Evolutionary conservation across 345 rosid genomes (phyloP).

Genomic region (Eucalyptus lansdowneana): DNA sequence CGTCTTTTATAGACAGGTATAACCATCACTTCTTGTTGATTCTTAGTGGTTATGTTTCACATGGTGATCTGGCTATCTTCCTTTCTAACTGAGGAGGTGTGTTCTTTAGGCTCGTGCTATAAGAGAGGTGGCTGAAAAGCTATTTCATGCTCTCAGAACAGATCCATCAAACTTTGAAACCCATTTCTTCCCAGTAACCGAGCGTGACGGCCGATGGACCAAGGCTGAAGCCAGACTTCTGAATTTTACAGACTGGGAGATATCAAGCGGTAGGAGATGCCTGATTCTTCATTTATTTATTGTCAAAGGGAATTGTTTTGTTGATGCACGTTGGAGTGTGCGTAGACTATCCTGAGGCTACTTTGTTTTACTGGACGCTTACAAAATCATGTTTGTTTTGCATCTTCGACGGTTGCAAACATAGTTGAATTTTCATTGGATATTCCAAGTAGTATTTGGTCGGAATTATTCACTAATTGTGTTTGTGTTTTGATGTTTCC

Average conservation of each 20-base stretch:
- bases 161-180: slow-evolving; percentile 5
- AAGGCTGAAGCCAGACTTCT: neutral
- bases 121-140: slow-evolving; percentile 13
- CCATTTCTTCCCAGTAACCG: neutral
- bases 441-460: neutral
- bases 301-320: neutral
- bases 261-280: neutral
- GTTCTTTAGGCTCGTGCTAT: slow-evolving; percentile 13
- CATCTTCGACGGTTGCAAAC: neutral
- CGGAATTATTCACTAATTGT: neutral
- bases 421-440: neutral
- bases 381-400: neutral
- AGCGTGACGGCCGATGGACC: neutral
- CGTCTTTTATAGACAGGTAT: neutral
- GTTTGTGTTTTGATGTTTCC: neutral
- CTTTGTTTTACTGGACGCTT: neutral
- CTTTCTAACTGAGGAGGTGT: neutral
- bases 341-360: neutral
- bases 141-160: slow-evolving; percentile 9
- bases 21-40: neutral
- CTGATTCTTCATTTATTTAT: neutral
- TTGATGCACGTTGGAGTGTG: too few relatives aligned
- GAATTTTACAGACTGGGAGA: neutral
- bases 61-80: neutral
- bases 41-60: neutral